Evolutionary conservation across 202 grass and related monocot species (phyloP), one percentile per base, ranked within the genome.

Genomic region (Setaria viridis): DNA sequence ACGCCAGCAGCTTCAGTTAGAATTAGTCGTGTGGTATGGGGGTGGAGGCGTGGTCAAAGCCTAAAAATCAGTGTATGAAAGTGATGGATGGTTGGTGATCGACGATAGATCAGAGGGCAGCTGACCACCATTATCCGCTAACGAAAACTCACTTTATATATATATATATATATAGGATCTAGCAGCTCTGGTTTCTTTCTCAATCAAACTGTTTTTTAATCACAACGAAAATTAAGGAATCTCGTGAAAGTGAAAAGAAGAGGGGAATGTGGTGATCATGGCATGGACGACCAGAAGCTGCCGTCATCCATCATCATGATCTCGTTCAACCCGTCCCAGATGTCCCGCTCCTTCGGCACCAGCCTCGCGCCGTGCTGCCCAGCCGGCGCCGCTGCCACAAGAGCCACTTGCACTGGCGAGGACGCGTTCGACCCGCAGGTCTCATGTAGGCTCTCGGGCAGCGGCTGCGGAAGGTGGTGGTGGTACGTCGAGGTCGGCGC

Each of bases 321-420:
- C 88, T 98, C 95, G 76, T 85, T 90, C 15, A 98, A 14, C 33
- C 74, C 95, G 21, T 93, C 93, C 95, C 95, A 95, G 50, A 94
- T 86, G 37, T 92, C 89, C 69, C 72, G 29, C 35, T 87, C 89
- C 37, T 72, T 49, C 5, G 54, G 6, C 65, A 53, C 47, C 9
- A 80, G 20, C 39, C 49, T 47, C 2, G 35, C 34, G 9, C 16
- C 9, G 1, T 84, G 60, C 81, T 67, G 79, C 65, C 1, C 9
- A 4, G 48, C n/a, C 20, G 74, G 67, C 80, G 60, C 30, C 43
- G 15, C 39, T 5, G 39, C 5, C 39, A 5, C 39, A 41, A 5
- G 39, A 41, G 39, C 39, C 4, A 41, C 39, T 4, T 41, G 78
- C 10, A 39, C 29, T 4, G 87, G 63, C 30, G 91, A 89, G 14